Base-by-base conservation (phyloP, 1,284 basidiomycete species). In the Cutaneotrichosporon sp. region DNA sequence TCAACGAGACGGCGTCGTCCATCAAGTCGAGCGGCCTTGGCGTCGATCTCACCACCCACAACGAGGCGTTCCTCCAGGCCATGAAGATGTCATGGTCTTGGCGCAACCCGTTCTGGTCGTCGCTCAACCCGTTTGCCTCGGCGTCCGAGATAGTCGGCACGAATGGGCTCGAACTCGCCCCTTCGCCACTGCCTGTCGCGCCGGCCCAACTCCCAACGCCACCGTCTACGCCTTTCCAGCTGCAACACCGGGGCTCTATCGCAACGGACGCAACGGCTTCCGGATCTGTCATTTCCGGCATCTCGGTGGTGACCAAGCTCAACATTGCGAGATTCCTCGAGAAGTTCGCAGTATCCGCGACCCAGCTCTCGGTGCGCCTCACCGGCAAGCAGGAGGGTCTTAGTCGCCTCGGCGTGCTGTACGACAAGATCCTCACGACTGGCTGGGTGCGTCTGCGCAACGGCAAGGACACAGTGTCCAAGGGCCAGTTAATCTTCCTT, bases 401-500 rank as follows among this genome's bases (percentile, higher is more conserved):
- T 26, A 67, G 72, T 40, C 68, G 74, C 14, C 67, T 82, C 11
- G 82, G 82, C 18, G 81, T 83, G 0, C 62, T 83, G 26, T 82
- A 80, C 65, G 82, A 83, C 66, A 77, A 76, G 59, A 81, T 83
- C 55, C 68, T 82, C 49, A 81, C 81, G 4, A 82, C 81, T 32
- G 81, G 81, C 22, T 78, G 78, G 72, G 79, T 80, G 56, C 72
- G 73, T 53, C 65, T 79, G 18, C 57, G 64, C 56, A 71, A 72
- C 62, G 69, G 69, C 49, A 73, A 68, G 31, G 78, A 80, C 64
- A 80, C 77, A 2, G 77, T 82, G 10, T 78, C 80, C 5, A 82
- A 81, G 68, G 81, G 81, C 18, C 82, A 82, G 69, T 70, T 83
- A 58, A 77, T 82, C 64, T 79, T 82, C 65, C 74, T 83, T 13